These are phyloP conservation scores for Prunus persica DNA, from an alignment of 306 rosid species.

Conservation along the genomic window DNA sequence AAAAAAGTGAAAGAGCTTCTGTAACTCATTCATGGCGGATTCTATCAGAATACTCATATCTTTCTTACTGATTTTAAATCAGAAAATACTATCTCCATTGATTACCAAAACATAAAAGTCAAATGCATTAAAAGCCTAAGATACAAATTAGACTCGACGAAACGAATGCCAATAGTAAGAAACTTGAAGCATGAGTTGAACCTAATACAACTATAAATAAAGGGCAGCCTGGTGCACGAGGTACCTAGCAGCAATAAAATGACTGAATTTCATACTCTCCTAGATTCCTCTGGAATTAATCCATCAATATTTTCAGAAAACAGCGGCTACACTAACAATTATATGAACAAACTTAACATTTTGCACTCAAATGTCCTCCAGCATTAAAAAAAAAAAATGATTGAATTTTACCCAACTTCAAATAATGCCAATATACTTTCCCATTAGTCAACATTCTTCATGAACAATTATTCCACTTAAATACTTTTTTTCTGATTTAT, in stretches of 20 bases:
- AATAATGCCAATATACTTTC: background rate
- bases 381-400: background rate
- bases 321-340: no score
- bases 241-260: background rate
- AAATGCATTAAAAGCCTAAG: background rate
- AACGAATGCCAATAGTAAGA: background rate
- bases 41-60: background rate
- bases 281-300: background rate
- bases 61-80: background rate
- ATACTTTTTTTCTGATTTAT: background rate
- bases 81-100: background rate
- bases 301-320: background rate
- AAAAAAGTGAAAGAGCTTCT: background rate
- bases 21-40: background rate
- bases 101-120: background rate
- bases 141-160: background rate
- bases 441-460: no score
- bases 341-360: background rate
- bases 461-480: no score
- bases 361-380: background rate
- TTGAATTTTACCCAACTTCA: background rate
- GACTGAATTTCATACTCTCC: no score
- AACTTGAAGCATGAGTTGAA: background rate
- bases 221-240: background rate
- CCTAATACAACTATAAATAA: background rate